These are phyloP conservation scores for Thecaphora frezii DNA, from an alignment of 1,284 basidiomycete genomes.

Conservation along the genomic window DNA sequence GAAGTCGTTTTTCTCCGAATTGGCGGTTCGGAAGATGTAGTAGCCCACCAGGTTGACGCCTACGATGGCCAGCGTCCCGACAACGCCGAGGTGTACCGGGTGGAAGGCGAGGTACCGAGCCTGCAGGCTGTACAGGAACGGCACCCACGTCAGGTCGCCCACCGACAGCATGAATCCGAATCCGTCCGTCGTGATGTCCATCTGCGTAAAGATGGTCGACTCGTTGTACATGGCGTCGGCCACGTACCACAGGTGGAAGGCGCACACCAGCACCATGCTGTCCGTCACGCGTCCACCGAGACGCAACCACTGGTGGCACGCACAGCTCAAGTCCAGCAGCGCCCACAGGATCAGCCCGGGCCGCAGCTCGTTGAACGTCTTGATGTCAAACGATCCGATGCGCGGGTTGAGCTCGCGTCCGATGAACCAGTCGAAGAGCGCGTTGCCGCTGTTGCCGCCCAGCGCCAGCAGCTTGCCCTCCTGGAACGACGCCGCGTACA, in stretches of 20 bases:
- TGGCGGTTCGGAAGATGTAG: conserved; percentile 85
- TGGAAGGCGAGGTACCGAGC: conserved; percentile 89
- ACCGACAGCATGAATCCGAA: conserved; percentile 98
- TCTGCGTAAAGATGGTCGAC: conserved; percentile 81
- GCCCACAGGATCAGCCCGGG: conserved; percentile 95
- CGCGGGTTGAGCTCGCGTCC: conserved; percentile 91
- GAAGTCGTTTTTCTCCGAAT: conserved; percentile 95
- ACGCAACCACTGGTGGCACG: conserved; percentile 83
- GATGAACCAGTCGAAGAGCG: conserved; percentile 94
- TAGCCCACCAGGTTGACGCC: no score
- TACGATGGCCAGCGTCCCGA: no score
- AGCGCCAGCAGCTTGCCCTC: conserved; percentile 72
- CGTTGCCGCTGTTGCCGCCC: conserved; percentile 86
- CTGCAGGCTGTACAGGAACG: conserved; percentile 91
- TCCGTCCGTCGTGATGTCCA: conserved; percentile 97
- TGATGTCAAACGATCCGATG: conserved; percentile 86
- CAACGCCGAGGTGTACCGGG: no score
- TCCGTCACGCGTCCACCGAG: conserved; percentile 76
- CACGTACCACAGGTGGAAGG: conserved; percentile 87
- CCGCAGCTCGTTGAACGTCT: conserved; percentile 79
- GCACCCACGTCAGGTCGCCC: conserved; percentile 91
- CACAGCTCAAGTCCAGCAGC: conserved; percentile 85
- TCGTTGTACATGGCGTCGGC: conserved; percentile 65
- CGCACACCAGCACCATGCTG: conserved; percentile 84
- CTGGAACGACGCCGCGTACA: conserved; percentile 75